Evolutionary conservation across 1,284 basidiomycete species (phyloP).

Genomic region (Cryptococcus wingfieldii): DNA sequence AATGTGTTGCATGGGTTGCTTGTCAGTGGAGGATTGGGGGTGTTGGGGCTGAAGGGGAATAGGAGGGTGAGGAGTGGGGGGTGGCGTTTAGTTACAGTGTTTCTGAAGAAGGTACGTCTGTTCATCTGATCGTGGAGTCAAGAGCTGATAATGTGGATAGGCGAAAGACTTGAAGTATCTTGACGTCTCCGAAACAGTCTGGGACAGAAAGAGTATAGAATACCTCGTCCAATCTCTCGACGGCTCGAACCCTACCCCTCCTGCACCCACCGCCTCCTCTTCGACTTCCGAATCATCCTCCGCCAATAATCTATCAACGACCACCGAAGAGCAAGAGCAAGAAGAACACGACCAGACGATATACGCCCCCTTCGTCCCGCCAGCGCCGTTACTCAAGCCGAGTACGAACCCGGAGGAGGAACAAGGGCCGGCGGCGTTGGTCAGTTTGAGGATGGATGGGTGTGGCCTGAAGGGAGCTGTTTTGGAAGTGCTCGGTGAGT

Average conservation of each 20-base stretch:
- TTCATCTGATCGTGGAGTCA: neutral
- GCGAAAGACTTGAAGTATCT: conserved; percentile 73
- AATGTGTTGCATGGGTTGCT: conserved; percentile 85
- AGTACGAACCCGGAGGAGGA: conserved; percentile 15
- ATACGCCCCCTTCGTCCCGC: conserved; percentile 39
- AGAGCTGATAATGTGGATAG: conserved; percentile 44
- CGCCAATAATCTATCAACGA: neutral
- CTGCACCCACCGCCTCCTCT: neutral
- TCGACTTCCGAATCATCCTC: neutral
- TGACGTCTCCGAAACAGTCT: conserved; percentile 78
- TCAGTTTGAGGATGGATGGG: conserved; percentile 78
- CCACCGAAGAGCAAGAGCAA: conserved; percentile 2
- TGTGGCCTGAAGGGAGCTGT: conserved; percentile 67
- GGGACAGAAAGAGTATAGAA: conserved; percentile 81
- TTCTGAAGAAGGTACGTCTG: conserved; percentile 61
- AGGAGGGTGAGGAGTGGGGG: conserved; percentile 70
- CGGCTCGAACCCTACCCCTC: conserved; percentile 10
- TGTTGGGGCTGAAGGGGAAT: conserved; percentile 83
- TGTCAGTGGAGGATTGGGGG: conserved; percentile 71
- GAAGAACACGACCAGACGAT: conserved; percentile 19
- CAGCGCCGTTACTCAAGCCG: conserved; percentile 35
- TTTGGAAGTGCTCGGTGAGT: conserved; percentile 71
- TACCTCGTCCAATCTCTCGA: conserved; percentile 69
- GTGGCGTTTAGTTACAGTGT: conserved; percentile 77
- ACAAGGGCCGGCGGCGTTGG: conserved; percentile 47